Conservation (phyloP, 176 grass and related monocot species). For the Eleusine coracana region DNA sequence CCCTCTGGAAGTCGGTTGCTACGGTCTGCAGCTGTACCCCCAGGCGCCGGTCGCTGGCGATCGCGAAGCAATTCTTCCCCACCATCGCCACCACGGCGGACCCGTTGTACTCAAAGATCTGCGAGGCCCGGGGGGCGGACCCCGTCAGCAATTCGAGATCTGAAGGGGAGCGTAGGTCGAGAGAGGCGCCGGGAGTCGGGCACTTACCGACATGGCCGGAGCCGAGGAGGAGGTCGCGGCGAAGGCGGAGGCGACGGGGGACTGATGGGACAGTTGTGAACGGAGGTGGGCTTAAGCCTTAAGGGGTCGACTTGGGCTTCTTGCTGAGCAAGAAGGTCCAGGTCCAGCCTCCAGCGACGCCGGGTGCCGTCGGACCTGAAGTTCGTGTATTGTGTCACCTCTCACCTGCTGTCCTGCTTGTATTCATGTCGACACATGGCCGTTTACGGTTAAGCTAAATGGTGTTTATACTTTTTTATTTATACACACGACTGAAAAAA, state of each 20-base stretch:
- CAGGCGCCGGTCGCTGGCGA: conserved; percentile 86
- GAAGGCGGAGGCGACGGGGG: neutral
- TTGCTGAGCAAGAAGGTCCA: conserved; percentile 50
- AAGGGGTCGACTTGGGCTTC: conserved; percentile 32
- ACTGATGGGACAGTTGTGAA: neutral
- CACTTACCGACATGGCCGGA: conserved; percentile 55
- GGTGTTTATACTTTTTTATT: too few relatives aligned
- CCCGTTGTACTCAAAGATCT: conserved; percentile 99
- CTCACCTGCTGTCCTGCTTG: too few relatives aligned
- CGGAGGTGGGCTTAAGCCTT: conserved; percentile 18
- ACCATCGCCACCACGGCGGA: conserved; percentile 96
- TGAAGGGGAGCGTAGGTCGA: neutral
- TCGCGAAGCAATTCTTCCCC: conserved; percentile 97
- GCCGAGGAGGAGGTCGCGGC: conserved; percentile 21
- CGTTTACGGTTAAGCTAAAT: too few relatives aligned
- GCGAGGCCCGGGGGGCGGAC: neutral
- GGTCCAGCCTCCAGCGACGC: neutral
- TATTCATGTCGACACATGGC: too few relatives aligned
- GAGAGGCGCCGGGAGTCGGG: neutral
- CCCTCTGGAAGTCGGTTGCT: conserved; percentile 89
- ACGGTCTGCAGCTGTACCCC: conserved; percentile 95
- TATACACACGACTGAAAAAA: too few relatives aligned
- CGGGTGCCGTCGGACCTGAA: neutral
- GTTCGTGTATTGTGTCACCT: too few relatives aligned
- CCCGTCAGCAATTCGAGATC: conserved; percentile 23